A percentile compares a stretch with the other conserved stretches of the same genome.
phyloP scores from a whole-genome alignment of 2,329 filamentous ascomycete genomes.

The Exophiala sideris region DNA sequence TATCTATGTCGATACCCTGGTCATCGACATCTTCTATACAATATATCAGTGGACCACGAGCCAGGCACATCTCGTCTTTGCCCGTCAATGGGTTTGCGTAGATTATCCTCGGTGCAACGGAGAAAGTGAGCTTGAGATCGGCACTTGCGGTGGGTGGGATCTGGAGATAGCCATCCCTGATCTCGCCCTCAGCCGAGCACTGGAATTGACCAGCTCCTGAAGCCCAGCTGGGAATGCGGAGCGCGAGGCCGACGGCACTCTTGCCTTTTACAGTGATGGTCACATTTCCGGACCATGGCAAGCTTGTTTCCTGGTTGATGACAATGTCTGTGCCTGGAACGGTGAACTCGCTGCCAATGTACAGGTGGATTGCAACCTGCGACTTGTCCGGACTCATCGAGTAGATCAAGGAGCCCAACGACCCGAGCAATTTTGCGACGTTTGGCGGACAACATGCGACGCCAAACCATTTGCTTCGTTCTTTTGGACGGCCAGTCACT shows the following conservation, averaged over 20 bases:
- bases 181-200: not conserved
- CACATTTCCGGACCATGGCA: conserved; percentile 49
- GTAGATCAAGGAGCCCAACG: conserved; percentile 56
- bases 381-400: conserved; percentile 33
- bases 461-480: conserved; percentile 58
- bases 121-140: conserved; percentile 27
- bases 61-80: not conserved
- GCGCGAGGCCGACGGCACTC: conserved; percentile 48
- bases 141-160: conserved; percentile 45
- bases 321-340: conserved; percentile 36
- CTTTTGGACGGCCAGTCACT: conserved; percentile 49
- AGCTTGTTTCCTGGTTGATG: conserved; percentile 51
- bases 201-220: not conserved
- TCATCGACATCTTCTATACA: conserved; percentile 3
- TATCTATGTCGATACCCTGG: not conserved
- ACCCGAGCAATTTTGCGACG: conserved; percentile 54
- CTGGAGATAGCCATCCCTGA: not conserved
- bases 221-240: conserved; percentile 33
- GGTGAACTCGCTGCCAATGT: conserved; percentile 47
- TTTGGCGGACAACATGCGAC: conserved; percentile 61
- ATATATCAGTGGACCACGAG: conserved; percentile 28
- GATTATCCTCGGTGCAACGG: not conserved
- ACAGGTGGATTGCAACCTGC: conserved; percentile 53
- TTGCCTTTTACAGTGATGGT: conserved; percentile 33
- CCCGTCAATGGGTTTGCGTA: not conserved